A percentile compares a stretch with the other conserved stretches of the same genome.
phyloP scores from a whole-genome alignment of 306 rosid genomes.

The Pueraria montana region DNA sequence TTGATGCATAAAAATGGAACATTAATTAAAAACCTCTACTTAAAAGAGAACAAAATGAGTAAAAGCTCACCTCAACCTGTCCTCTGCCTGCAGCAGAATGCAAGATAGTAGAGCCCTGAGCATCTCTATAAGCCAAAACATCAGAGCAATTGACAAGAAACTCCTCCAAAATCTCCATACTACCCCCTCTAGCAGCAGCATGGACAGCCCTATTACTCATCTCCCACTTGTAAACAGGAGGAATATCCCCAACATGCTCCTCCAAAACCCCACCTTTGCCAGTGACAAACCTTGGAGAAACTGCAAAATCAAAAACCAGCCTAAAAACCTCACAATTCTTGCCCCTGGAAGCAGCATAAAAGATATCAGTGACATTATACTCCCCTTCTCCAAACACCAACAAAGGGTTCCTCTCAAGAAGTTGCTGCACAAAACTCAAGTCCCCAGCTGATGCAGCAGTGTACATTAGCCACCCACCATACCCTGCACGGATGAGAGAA shows the following conservation, averaged over 20 bases:
- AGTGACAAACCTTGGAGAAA: slow-evolving; percentile 70
- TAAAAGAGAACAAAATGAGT: not conserved
- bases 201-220: slow-evolving; percentile 82
- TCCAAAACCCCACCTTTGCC: slow-evolving; percentile 61
- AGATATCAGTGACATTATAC: slow-evolving; percentile 43
- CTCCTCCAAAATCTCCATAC: slow-evolving; percentile 65
- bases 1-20: not conserved
- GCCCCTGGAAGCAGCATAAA: slow-evolving; percentile 47
- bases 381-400: slow-evolving; percentile 47
- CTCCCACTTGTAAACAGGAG: slow-evolving; percentile 80
- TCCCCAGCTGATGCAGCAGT: slow-evolving; percentile 95
- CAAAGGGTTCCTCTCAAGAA: slow-evolving; percentile 43
- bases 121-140: slow-evolving; percentile 80
- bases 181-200: slow-evolving; percentile 87
- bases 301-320: slow-evolving; percentile 60
- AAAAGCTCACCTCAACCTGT: slow-evolving; percentile 69
- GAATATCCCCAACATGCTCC: slow-evolving; percentile 70
- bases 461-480: slow-evolving; percentile 94
- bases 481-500: slow-evolving; percentile 77
- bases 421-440: slow-evolving; percentile 55
- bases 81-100: slow-evolving; percentile 92
- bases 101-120: slow-evolving; percentile 76
- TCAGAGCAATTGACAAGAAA: slow-evolving; percentile 70
- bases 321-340: slow-evolving; percentile 42
- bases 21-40: not conserved